Evolutionary conservation across 1,139 yeast species (phyloP).

Genomic region (Yamadazyma atmosphaerica): DNA sequence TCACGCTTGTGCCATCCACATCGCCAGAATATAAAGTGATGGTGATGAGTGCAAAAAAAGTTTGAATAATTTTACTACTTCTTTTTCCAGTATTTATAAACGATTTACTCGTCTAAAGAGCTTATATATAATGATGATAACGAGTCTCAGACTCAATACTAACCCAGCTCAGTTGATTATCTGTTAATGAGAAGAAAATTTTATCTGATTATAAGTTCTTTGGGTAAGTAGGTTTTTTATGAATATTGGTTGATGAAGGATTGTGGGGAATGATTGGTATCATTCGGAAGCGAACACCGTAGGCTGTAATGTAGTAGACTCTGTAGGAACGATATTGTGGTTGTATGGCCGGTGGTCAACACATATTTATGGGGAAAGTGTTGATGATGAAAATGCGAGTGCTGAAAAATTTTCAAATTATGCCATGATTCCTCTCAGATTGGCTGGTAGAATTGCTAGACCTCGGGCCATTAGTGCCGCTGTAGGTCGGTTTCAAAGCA

Average conservation of each 20-base stretch:
- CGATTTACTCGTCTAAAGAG: constrained; percentile 15
- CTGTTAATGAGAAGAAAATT: constrained; percentile 49
- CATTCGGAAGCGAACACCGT: no score
- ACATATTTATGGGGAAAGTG: no score
- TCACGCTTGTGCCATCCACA: no score
- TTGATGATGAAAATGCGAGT: neutral
- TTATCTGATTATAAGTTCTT: constrained; percentile 31
- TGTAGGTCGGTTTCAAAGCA: constrained; percentile 1
- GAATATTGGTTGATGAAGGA: neutral
- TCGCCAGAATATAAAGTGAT: no score
- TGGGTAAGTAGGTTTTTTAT: constrained; percentile 13
- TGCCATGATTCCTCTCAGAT: constrained; percentile 2
- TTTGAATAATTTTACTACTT: neutral
- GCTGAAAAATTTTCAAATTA: constrained; percentile 3
- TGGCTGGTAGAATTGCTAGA: neutral
- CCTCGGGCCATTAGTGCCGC: neutral
- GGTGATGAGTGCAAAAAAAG: no score
- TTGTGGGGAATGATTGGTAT: no score
- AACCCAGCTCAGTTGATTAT: constrained; percentile 59
- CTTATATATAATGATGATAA: constrained; percentile 33
- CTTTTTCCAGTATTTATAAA: constrained; percentile 3
- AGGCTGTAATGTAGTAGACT: no score
- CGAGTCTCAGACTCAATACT: constrained; percentile 45
- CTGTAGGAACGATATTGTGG: no score
- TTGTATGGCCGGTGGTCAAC: no score